Percentiles rank a stretch among this genome's conserved stretches.
Evolutionary conservation across 2,329 filamentous ascomycete genomes (phyloP).

Genomic region (Ophiostoma sp.): DNA sequence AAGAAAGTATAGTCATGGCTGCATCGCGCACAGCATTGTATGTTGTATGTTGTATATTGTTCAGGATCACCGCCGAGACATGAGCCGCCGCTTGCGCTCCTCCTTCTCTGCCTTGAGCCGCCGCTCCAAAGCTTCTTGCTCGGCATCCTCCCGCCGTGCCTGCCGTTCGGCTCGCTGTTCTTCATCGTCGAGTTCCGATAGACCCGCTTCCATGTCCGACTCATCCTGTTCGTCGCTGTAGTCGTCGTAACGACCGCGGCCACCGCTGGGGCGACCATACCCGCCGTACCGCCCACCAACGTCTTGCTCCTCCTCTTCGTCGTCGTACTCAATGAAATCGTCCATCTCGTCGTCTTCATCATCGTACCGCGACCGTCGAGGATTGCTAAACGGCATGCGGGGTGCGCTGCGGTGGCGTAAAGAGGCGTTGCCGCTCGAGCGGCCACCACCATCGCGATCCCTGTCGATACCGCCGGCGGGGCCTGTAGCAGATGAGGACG

Average conservation of each 20-base stretch:
- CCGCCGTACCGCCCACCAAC: constrained; percentile 18
- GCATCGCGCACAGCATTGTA: too few relatives aligned
- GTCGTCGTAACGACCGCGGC: constrained; percentile 38
- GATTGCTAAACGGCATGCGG: constrained; percentile 26
- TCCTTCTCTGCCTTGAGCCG: constrained; percentile 63
- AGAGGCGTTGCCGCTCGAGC: background rate
- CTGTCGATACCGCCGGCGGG: background rate
- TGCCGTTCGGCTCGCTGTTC: constrained; percentile 62
- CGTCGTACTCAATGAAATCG: constrained; percentile 63
- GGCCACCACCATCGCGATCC: background rate
- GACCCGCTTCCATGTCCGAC: constrained; percentile 76
- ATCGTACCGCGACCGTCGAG: constrained; percentile 49
- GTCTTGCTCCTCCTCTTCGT: constrained; percentile 50
- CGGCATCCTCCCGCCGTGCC: constrained; percentile 67
- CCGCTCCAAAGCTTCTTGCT: constrained; percentile 63
- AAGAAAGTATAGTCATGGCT: too few relatives aligned
- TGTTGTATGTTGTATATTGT: too few relatives aligned
- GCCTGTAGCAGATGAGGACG: constrained; percentile 41
- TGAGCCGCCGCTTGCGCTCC: constrained; percentile 46
- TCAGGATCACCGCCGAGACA: constrained; percentile 13
- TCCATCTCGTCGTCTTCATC: constrained; percentile 62
- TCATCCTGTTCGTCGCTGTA: constrained; percentile 61
- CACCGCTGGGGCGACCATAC: background rate
- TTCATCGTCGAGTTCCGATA: constrained; percentile 72
- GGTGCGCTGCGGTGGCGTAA: background rate